A percentile compares a stretch with the other conserved stretches of the same genome.
Conservation (phyloP, 164 flowering plant genomes). For the Piper betle region DNA sequence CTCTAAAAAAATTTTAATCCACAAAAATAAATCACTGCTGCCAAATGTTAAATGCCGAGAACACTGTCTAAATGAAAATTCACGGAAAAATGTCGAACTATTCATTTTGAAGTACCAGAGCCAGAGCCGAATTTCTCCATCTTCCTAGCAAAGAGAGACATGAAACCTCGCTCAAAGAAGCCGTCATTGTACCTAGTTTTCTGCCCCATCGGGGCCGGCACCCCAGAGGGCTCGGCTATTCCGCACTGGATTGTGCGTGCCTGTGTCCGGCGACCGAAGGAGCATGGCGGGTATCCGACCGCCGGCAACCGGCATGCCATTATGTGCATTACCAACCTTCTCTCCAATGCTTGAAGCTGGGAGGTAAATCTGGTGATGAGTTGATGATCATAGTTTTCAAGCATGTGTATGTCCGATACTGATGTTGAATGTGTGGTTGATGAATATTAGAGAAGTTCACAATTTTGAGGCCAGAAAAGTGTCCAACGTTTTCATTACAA, state of each 20-base stretch:
- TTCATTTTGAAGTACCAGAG: neutral
- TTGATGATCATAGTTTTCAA: neutral
- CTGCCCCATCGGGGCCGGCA: slow-evolving; percentile 87
- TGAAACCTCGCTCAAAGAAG: slow-evolving; percentile 67
- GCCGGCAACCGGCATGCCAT: slow-evolving; percentile 35
- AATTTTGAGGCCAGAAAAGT: too few relatives aligned
- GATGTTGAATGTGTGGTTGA: neutral
- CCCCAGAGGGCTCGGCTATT: slow-evolving; percentile 73
- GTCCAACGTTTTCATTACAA: too few relatives aligned
- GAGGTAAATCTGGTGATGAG: neutral
- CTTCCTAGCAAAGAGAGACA: slow-evolving; percentile 78
- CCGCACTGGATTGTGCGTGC: slow-evolving; percentile 56
- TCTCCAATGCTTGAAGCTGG: neutral
- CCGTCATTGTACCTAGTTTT: slow-evolving; percentile 85
- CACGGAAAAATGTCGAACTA: neutral
- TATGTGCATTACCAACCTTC: neutral
- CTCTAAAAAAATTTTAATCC: too few relatives aligned
- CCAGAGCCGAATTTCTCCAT: slow-evolving; percentile 65
- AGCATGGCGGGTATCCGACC: neutral
- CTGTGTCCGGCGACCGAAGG: slow-evolving; percentile 2
- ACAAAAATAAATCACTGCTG: too few relatives aligned
- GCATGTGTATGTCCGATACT: neutral
- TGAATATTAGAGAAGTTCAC: too few relatives aligned
- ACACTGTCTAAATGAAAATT: too few relatives aligned
- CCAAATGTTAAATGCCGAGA: too few relatives aligned